Base-by-base conservation (phyloP, 2,329 filamentous ascomycete genomes). In the Lachnellula arida region DNA sequence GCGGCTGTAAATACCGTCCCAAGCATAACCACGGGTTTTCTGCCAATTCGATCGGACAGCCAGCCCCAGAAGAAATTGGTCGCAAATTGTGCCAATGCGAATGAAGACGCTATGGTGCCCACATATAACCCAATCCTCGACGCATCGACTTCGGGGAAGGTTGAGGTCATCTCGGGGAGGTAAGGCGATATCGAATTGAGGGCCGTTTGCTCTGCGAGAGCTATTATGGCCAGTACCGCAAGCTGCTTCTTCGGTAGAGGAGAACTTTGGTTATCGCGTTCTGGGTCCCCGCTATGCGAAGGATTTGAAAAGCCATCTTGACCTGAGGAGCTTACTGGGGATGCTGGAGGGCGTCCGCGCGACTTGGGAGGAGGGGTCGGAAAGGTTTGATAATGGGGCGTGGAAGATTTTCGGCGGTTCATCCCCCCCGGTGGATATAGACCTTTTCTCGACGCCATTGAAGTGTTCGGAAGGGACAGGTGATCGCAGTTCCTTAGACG, bases 111-210 rank as follows among this genome's bases (percentile, higher is more conserved):
- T 48, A 97, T 86, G 47, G 91, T 78, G 14, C 94, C 94, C 0
- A 97, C 91, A 69, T 96, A 97, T 43, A 97, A 70, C 1, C 93
- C 94, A 34, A 88, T 87, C 65, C 91, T 77, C 5, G 77, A 78
- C 1, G 80, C 73, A 19, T 87, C 81, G 19, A 97, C 86, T 59
- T 89, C 89, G 1, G 90, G 88, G 70, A 97, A 97, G 1, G 84
- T 85, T 22, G 84, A 82, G 1, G 92, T 86, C 93, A 99, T 97
- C 65, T 91, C 84, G 0, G 94, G 94, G 1, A 99, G 82, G 72
- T 99, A 99, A 1, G 94, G 94, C 11, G 88, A 89, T 67, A 99
- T 97, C 22, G 91, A 96, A 72, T 99, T 99, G 68, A 99, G 81
- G 0, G 94, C 94, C 0, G 93, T 97, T 77, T 99, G 94, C 71